These are phyloP conservation scores for Calonectria montana DNA, from an alignment of 2,329 filamentous ascomycete species.

Conservation along the genomic window DNA sequence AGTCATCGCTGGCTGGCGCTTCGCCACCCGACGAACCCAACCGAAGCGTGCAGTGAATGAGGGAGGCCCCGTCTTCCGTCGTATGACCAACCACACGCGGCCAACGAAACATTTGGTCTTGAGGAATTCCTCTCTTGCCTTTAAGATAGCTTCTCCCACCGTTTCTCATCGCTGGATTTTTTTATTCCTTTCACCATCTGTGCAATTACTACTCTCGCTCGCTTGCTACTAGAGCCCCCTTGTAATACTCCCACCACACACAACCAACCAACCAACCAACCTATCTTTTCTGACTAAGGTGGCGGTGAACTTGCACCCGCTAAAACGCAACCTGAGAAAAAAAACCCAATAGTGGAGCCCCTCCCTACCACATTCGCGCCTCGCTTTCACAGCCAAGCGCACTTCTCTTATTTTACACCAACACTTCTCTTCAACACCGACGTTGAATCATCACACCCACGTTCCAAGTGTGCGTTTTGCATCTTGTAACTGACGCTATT, in stretches of 20 bases:
- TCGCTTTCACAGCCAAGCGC: conserved; percentile 14
- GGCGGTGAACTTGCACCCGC: conserved; percentile 16
- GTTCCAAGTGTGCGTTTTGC: conserved; percentile 22
- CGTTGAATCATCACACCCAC: conserved; percentile 18
- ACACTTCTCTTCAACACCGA: conserved; percentile 13
- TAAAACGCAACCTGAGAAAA: conserved; percentile 9
- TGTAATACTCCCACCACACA: neutral
- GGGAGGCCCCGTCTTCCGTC: neutral
- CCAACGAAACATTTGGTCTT: conserved; percentile 3
- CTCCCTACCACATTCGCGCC: conserved; percentile 18
- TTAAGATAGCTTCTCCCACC: neutral
- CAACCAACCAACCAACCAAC: neutral
- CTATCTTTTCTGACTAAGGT: conserved; percentile 2
- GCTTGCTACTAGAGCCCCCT: neutral
- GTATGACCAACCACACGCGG: conserved; percentile 18
- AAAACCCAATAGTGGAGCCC: conserved; percentile 33
- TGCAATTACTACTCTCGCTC: neutral
- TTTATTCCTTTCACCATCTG: neutral
- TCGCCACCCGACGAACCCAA: conserved; percentile 17
- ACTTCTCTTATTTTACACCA: conserved; percentile 28
- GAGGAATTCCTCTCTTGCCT: neutral
- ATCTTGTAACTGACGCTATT: conserved; percentile 15
- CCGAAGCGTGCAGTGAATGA: conserved; percentile 3
- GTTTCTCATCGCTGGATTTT: neutral
- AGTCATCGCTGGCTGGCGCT: conserved; percentile 16